Conservation (phyloP, 805 yeast genomes). For the Pichia nakasei region DNA sequence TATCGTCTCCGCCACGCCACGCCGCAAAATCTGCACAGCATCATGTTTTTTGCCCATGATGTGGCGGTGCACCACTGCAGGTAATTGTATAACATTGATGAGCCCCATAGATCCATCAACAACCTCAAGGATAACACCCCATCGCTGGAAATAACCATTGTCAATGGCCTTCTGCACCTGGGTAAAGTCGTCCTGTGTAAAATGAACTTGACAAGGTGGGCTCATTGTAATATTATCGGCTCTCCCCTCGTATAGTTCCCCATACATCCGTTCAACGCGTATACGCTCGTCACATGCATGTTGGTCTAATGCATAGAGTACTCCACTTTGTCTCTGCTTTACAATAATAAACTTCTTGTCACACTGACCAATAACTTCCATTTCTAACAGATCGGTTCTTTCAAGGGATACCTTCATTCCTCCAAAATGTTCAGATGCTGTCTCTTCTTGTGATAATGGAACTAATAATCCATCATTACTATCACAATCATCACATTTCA, state of each 20-base stretch:
- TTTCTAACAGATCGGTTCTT: constrained; percentile 15
- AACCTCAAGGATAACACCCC: too few relatives aligned
- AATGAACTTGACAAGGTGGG: constrained; percentile 7
- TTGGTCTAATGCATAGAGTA: constrained; percentile 50
- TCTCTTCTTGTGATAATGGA: constrained; percentile 3
- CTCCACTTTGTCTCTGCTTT: constrained; percentile 10
- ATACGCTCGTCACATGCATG: constrained; percentile 83
- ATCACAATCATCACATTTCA: neutral
- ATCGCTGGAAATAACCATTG: too few relatives aligned
- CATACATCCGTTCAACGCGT: constrained; percentile 43
- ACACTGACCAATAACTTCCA: constrained; percentile 45
- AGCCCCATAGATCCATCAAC: too few relatives aligned
- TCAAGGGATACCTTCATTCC: neutral
- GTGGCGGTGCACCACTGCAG: too few relatives aligned
- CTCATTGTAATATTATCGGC: neutral
- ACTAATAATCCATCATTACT: neutral
- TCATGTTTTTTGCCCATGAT: too few relatives aligned
- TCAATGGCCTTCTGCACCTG: too few relatives aligned
- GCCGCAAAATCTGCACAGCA: too few relatives aligned
- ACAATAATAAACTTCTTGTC: constrained; percentile 57
- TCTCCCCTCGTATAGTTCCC: constrained; percentile 24
- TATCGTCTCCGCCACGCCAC: too few relatives aligned
- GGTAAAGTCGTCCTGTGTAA: constrained; percentile 25
- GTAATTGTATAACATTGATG: too few relatives aligned
- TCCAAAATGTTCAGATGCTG: constrained; percentile 5